Conservation (phyloP, 768 basidiomycete species). For the Mycena venus region DNA sequence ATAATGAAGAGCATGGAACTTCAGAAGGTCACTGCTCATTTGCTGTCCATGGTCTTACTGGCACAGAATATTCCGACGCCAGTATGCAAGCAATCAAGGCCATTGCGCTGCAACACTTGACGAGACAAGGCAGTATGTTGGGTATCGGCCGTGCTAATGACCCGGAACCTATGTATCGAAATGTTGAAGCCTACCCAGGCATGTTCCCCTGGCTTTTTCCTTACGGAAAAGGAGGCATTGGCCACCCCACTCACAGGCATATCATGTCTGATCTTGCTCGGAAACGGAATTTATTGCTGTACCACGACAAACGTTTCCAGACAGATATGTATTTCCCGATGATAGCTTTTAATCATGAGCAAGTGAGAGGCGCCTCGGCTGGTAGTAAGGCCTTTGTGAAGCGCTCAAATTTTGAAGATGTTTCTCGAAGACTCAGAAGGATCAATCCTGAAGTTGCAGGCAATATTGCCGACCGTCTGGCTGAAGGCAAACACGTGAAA, state of each 20-base stretch:
- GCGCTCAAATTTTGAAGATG: conserved; percentile 39
- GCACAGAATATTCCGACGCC: conserved; percentile 30
- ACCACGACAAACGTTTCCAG: not conserved
- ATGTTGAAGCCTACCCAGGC: conserved; percentile 49
- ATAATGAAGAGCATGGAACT: conserved; percentile 35
- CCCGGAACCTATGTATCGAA: conserved; percentile 35
- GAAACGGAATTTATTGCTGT: not conserved
- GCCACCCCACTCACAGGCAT: not conserved
- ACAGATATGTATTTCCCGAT: too few species aligned
- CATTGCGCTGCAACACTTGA: not conserved
- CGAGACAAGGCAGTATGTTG: not conserved
- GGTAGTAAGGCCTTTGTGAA: conserved; percentile 46
- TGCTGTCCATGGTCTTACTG: conserved; percentile 52
- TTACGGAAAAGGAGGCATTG: conserved; percentile 51
- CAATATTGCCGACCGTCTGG: conserved; percentile 35
- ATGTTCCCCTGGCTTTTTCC: conserved; percentile 57
- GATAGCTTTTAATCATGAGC: too few species aligned
- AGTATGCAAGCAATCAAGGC: not conserved
- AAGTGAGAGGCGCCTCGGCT: conserved; percentile 45
- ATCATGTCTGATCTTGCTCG: not conserved
- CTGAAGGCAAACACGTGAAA: conserved; percentile 37
- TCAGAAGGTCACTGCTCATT: conserved; percentile 49
- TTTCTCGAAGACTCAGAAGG: conserved; percentile 40
- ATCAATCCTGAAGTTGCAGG: conserved; percentile 38
- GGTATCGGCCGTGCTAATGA: not conserved